Percentiles rank a stretch among this genome's conserved stretches.
Evolutionary conservation across 306 rosid genomes (phyloP).

Genomic region (Prunus campanulata): DNA sequence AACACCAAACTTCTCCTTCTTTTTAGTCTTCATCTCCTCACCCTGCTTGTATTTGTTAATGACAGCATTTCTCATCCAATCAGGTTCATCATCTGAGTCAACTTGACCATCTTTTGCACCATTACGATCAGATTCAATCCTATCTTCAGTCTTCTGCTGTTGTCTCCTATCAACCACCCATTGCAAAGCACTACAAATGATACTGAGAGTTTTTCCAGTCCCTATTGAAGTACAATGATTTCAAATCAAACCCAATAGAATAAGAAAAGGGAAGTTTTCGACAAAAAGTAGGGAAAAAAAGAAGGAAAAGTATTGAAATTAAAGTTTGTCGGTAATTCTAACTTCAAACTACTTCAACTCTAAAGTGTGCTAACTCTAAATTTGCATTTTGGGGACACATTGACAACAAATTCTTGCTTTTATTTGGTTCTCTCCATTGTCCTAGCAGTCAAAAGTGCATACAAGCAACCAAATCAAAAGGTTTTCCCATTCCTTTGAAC

Average conservation of each 20-base stretch:
- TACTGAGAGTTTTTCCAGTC: constrained; percentile 90
- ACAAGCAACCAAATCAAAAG: background rate
- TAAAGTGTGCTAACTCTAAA: background rate
- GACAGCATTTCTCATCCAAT: constrained; percentile 75
- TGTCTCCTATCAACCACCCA: constrained; percentile 73
- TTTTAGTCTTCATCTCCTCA: constrained; percentile 36
- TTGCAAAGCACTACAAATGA: constrained; percentile 87
- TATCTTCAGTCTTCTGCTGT: constrained; percentile 31
- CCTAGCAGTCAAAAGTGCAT: too few species aligned
- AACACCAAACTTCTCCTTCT: constrained; percentile 32
- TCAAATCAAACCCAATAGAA: constrained; percentile 1
- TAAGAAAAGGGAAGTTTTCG: background rate
- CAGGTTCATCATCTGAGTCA: constrained; percentile 82
- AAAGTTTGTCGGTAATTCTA: background rate
- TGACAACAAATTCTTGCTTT: too few species aligned
- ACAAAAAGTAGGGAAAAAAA: background rate
- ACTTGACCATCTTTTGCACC: constrained; percentile 17
- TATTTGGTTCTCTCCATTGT: too few species aligned
- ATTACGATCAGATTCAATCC: constrained; percentile 24
- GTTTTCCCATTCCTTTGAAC: background rate
- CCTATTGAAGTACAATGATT: constrained; percentile 40
- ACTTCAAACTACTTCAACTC: background rate
- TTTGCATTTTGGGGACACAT: background rate
- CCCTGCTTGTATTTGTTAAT: constrained; percentile 32
- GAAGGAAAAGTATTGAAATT: background rate